These are phyloP conservation scores for Naganishia friedmannii DNA, from an alignment of 768 basidiomycete species.

Conservation along the genomic window DNA sequence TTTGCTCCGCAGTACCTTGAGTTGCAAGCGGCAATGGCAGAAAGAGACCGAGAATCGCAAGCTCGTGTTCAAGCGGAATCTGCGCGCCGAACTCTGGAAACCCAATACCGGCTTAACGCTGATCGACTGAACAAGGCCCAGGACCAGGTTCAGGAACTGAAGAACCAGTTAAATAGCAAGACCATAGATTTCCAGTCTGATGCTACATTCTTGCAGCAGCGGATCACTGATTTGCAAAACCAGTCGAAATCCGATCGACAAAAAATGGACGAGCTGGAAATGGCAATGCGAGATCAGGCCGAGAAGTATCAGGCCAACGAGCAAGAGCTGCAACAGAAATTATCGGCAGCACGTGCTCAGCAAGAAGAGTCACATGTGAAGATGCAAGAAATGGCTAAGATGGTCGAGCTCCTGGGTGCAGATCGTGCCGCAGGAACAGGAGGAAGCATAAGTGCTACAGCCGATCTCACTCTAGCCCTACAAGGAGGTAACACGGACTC, in stretches of 20 bases:
- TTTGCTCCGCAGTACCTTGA: slow-evolving; percentile 10
- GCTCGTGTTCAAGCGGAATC: slow-evolving; percentile 15
- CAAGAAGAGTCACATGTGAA: slow-evolving; percentile 70
- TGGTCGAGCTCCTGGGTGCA: slow-evolving; percentile 45
- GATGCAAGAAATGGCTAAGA: slow-evolving; percentile 66
- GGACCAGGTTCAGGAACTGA: slow-evolving; percentile 12
- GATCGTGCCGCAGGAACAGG: slow-evolving; percentile 32
- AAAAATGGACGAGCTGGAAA: slow-evolving; percentile 26
- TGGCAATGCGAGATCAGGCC: slow-evolving; percentile 23
- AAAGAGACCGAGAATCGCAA: slow-evolving; percentile 27
- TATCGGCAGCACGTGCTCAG: slow-evolving; percentile 66
- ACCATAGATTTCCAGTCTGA: slow-evolving; percentile 24
- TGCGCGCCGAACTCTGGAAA: slow-evolving; percentile 2
- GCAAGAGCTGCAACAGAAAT: slow-evolving; percentile 64
- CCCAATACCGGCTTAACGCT: slow-evolving; percentile 24
- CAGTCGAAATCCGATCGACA: slow-evolving; percentile 22
- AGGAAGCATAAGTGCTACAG: slow-evolving; percentile 19
- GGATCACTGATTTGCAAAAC: slow-evolving; percentile 19
- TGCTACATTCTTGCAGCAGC: slow-evolving; percentile 21
- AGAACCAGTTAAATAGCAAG: slow-evolving; percentile 23
- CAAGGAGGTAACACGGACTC: slow-evolving; percentile 57
- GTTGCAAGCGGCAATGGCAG: slow-evolving; percentile 22
- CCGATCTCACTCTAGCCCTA: slow-evolving; percentile 5
- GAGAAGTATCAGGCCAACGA: slow-evolving; percentile 55
- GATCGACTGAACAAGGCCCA: slow-evolving; percentile 21